Base-by-base conservation (phyloP, 371 early-diverging fungal species). In the Mucor piriformis region DNA sequence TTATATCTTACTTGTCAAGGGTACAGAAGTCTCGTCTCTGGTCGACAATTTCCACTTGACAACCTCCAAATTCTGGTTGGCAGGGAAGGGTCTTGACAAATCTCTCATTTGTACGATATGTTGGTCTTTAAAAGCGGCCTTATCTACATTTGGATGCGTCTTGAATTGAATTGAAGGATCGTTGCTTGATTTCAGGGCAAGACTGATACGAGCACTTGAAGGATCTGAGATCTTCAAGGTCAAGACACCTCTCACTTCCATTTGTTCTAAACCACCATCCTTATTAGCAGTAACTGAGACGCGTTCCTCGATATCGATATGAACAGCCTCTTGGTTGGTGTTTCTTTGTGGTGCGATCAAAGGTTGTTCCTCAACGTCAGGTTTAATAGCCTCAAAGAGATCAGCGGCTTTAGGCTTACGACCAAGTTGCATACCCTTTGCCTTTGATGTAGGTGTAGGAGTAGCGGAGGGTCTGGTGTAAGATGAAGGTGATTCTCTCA, bases 141-240 rank as follows among this genome's bases (percentile, higher is more conserved):
- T 98, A 83, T 98, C 97, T 23, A 98, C 91, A 61, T 96, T 92
- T n/a, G 98, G 98, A 69, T 98, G 97, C 4, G 96, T 95, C 91
- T 92, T 91, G 64, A 95, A 92, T 62, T 91, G 92, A 42, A 93
- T 80, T 54, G 70, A 73, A 18, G 77, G 59, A 53, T 89, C 91
- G 23, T 83, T 81, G 15, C 69, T 63, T 50, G 83, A 72, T 11
- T 66, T 58, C 13, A 93, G 62, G 0, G 72, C 63, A 16, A 93
- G 67, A 48, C 86, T 84, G 25, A 92, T 64, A 27, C 76, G 82
- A 46, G 87, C 76, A 40, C 65, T 69, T 7, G 73, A 60, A 18
- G 88, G 76, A 63, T 95, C 92, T 16, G 85, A 72, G 32, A 95
- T 85, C 52, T 85, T 81, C 16, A 98, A 76, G 43, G 86, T 84